Base-by-base conservation (phyloP, 139 green algal species). In the Micractinium sp. region DNA sequence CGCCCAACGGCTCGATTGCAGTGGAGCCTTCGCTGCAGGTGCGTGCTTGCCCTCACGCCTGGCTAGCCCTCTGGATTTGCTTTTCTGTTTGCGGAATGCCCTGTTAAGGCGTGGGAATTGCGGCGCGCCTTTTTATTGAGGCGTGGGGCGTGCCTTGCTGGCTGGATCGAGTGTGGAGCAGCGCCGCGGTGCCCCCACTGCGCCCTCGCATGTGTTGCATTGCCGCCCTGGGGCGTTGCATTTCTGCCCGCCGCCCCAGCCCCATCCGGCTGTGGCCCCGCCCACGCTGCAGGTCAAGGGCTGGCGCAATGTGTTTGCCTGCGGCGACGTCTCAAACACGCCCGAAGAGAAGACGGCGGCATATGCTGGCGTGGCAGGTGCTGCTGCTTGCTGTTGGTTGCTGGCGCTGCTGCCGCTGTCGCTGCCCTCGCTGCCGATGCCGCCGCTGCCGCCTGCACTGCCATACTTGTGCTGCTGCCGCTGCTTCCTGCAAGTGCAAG, bases 1-100 rank as follows among this genome's bases (percentile, higher is more conserved):
- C 36, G n/a, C 23, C 63, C 23, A 53, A 36, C 63, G 82, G 82
- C 22, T 60, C 82, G 35, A 29, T 87, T 0, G 36, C 35, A n/a
- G 82, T 87, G 22, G 82, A 78, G 38, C 82, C 82, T 0, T 77
- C 81, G 56, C 60, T 86, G 60, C 81, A 86, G 78, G 78, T 84
- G 39, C 29, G 25, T 29, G n/a, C n/a, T n/a, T n/a, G n/a, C n/a
- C n/a, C n/a, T n/a, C n/a, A n/a, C n/a, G n/a, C n/a, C n/a, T n/a
- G n/a, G n/a, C n/a, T n/a, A n/a, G n/a, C n/a, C n/a, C n/a, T n/a
- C n/a, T n/a, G n/a, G n/a, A n/a, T n/a, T n/a, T n/a, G n/a, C n/a
- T n/a, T n/a, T n/a, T n/a, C n/a, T n/a, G n/a, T n/a, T n/a, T n/a
- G n/a, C n/a, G n/a, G n/a, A n/a, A n/a, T n/a, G n/a, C n/a, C n/a